Evolutionary conservation across 2,329 filamentous ascomycete species (phyloP).

Genomic region (Hymenoscyphus salicellus): DNA sequence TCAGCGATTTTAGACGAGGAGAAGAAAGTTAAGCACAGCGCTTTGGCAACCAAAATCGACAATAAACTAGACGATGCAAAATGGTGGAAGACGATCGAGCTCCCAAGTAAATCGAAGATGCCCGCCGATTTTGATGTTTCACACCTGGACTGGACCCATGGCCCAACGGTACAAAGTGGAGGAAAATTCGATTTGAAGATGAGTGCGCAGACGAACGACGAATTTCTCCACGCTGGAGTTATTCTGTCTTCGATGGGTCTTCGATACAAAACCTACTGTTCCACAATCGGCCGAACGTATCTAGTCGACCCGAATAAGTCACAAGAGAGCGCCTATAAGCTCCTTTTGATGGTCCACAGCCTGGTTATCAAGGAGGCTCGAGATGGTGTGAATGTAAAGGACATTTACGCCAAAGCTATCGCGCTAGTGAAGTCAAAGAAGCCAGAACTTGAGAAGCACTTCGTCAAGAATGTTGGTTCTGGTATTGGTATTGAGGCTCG

Average conservation of each 20-base stretch:
- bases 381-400: constrained; percentile 81
- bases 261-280: constrained; percentile 94
- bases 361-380: constrained; percentile 86
- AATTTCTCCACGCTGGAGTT: constrained; percentile 81
- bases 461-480: constrained; percentile 86
- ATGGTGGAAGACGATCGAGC: constrained; percentile 80
- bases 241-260: constrained; percentile 91
- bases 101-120: constrained; percentile 70
- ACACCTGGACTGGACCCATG: constrained; percentile 91
- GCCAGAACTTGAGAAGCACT: constrained; percentile 91
- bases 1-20: constrained; percentile 92
- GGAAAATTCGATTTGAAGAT: constrained; percentile 92
- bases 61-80: constrained; percentile 89
- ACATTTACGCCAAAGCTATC: constrained; percentile 87
- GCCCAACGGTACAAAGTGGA: constrained; percentile 88
- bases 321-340: constrained; percentile 91
- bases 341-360: constrained; percentile 80
- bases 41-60: constrained; percentile 81
- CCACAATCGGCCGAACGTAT: constrained; percentile 88
- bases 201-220: constrained; percentile 73
- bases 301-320: constrained; percentile 95
- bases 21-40: constrained; percentile 91
- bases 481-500: constrained; percentile 91
- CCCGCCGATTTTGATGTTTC: constrained; percentile 81
- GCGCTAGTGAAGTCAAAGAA: constrained; percentile 81